Evolutionary conservation across 1,284 basidiomycete genomes (phyloP).

Genomic region (Ustilago crameri): DNA sequence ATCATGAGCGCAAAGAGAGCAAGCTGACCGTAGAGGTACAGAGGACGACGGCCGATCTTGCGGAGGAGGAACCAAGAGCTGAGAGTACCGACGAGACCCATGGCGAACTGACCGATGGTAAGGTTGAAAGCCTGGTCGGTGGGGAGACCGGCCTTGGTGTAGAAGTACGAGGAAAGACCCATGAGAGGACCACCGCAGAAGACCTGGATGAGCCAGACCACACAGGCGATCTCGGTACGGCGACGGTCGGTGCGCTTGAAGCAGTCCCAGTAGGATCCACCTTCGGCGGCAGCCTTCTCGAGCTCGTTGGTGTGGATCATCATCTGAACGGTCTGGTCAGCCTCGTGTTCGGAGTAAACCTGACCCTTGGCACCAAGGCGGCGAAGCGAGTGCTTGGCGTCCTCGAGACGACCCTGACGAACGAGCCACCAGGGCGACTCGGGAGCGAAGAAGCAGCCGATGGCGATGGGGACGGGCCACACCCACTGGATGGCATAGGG

Average conservation of each 20-base stretch:
- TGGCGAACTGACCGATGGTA: slow-evolving; percentile 68
- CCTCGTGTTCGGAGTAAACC: slow-evolving; percentile 65
- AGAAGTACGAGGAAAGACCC: slow-evolving; percentile 68
- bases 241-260: slow-evolving; percentile 70
- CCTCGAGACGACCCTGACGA: slow-evolving; percentile 70
- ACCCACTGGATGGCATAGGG: slow-evolving; percentile 71
- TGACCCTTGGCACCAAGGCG: slow-evolving; percentile 67
- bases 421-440: slow-evolving; percentile 71
- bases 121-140: slow-evolving; percentile 69
- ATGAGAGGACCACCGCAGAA: slow-evolving; percentile 66
- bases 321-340: slow-evolving; percentile 70
- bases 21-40: slow-evolving; percentile 71
- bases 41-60: slow-evolving; percentile 69
- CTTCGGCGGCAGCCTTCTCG: slow-evolving; percentile 67
- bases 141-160: slow-evolving; percentile 70
- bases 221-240: slow-evolving; percentile 70
- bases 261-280: slow-evolving; percentile 70
- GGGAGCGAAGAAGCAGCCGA: slow-evolving; percentile 66
- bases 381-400: slow-evolving; percentile 69
- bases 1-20: slow-evolving; percentile 70
- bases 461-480: slow-evolving; percentile 66
- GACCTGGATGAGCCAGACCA: slow-evolving; percentile 67
- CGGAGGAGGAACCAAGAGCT: slow-evolving; percentile 70
- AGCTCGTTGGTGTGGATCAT: slow-evolving; percentile 70
- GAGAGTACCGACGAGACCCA: slow-evolving; percentile 69